Conservation (phyloP, 2,329 filamentous ascomycete genomes). For the Chaetomiaceae sp. region DNA sequence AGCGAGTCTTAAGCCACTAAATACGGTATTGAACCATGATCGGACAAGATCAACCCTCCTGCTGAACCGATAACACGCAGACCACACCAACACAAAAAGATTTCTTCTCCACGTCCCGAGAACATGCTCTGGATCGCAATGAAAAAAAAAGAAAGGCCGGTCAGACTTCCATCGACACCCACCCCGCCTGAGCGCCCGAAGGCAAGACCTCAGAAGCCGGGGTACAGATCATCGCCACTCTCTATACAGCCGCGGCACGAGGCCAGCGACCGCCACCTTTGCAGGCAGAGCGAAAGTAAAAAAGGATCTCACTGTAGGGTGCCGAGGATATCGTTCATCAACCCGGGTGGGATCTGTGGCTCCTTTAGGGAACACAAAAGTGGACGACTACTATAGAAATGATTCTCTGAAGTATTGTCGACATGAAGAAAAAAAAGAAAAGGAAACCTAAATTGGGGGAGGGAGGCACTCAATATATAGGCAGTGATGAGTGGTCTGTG, state of each 20-base stretch:
- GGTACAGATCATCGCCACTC: constrained; percentile 94
- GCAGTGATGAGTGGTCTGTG: constrained; percentile 24
- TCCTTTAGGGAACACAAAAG: constrained; percentile 88
- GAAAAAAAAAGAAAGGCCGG: constrained; percentile 62
- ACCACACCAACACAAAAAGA: not conserved
- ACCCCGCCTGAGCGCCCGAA: constrained; percentile 74
- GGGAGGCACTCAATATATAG: constrained; percentile 40
- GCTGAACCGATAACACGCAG: not conserved
- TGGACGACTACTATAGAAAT: constrained; percentile 97
- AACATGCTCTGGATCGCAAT: constrained; percentile 46
- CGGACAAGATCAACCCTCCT: no score
- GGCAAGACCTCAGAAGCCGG: constrained; percentile 60
- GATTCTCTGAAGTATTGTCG: constrained; percentile 76
- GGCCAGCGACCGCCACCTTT: constrained; percentile 52
- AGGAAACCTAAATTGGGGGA: constrained; percentile 33
- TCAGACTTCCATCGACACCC: constrained; percentile 88
- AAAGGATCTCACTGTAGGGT: constrained; percentile 75
- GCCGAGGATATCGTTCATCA: constrained; percentile 88
- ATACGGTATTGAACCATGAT: no score
- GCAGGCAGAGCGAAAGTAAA: constrained; percentile 56
- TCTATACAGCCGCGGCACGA: constrained; percentile 60
- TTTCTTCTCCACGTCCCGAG: constrained; percentile 51
- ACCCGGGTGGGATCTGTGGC: constrained; percentile 93
- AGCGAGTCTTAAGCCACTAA: no score
- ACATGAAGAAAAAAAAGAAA: constrained; percentile 52